Evolutionary conservation across 2,329 filamentous ascomycete species (phyloP), one percentile per base, ranked within the genome.

Genomic region (Parastagonospora avenae): DNA sequence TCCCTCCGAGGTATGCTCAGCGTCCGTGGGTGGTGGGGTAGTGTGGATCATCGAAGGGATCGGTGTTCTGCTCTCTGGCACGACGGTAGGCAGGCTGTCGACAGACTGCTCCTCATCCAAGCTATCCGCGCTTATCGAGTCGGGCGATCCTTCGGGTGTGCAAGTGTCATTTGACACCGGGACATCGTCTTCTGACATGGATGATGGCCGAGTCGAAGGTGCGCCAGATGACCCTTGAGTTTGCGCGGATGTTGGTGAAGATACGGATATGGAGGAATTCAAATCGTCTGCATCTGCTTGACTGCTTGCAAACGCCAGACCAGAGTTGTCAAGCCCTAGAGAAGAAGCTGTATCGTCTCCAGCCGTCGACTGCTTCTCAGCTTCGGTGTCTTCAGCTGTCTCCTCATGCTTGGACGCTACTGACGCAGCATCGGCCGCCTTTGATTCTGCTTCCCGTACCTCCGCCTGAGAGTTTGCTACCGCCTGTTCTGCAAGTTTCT

Each of bases 231-330:
- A 73, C 39, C 64, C 68, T 49, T 73, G 70, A 15, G 71, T 74
- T 55, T 74, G 69, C 41, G 71, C 70, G 46, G 72, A 74, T 39
- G 66, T 69, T 31, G 72, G 72, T 15, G 72, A 75, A 24, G 64
- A 73, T 41, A 72, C 62, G 15, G 70, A 73, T 32, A 57, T 66
- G 33, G 71, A 58, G 27, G 71, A 73, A 44, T 69, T 65, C 39
- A 68, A 52, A 53, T 73, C 71, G 46, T 74, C 72, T 10, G 58
- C 52, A 54, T 73, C 71, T 16, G 59, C 45, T 31, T 66, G 71
- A 43, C 54, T 64, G 31, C 46, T 58, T 24, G 84, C 79, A 50
- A 85, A 75, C 27, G 78, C 80, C 52, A 84, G 78, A 10, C 77
- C 82, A 33, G 84, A 84, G 60, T 86, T 85, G 19, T 63, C 60